These are phyloP conservation scores for Protomyces macrosporus DNA, from an alignment of 1,139 yeast genomes.

Conservation along the genomic window DNA sequence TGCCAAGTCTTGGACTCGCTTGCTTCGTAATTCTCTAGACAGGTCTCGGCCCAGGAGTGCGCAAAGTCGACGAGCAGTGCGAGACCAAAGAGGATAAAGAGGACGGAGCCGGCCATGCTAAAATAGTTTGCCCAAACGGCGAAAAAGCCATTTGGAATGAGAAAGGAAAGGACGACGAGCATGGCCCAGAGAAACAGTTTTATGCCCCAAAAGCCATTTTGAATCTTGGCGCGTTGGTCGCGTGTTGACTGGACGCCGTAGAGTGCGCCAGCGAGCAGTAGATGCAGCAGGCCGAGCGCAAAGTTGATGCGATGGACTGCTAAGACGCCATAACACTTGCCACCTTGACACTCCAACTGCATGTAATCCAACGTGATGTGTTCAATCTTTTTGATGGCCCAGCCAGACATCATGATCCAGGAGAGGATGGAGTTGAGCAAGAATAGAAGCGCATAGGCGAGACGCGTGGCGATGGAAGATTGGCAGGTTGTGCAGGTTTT, in stretches of 20 bases:
- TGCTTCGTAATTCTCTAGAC: constrained; percentile 80
- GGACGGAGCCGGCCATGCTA: constrained; percentile 75
- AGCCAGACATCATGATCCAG: constrained; percentile 85
- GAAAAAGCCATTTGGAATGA: constrained; percentile 82
- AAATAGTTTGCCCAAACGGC: constrained; percentile 86
- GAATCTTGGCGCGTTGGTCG: constrained; percentile 75
- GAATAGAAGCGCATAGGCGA: constrained; percentile 76
- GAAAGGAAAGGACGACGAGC: constrained; percentile 58
- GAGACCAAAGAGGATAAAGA: constrained; percentile 83
- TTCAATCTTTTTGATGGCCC: constrained; percentile 70
- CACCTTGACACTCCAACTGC: constrained; percentile 69
- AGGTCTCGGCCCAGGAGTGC: constrained; percentile 97
- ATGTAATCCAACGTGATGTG: constrained; percentile 58
- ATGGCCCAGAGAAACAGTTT: constrained; percentile 61
- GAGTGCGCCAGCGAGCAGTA: constrained; percentile 61
- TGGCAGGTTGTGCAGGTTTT: constrained; percentile 47
- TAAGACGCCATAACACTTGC: constrained; percentile 85
- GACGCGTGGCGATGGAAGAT: constrained; percentile 72
- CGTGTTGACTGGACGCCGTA: constrained; percentile 71
- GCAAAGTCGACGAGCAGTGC: constrained; percentile 92
- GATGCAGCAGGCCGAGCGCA: constrained; percentile 76
- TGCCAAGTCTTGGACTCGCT: constrained; percentile 81
- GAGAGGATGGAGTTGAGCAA: constrained; percentile 73
- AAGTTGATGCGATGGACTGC: constrained; percentile 82
- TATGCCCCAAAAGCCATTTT: constrained; percentile 85